Evolutionary conservation across 208 protist genomes (phyloP), one percentile per base, ranked within the genome.

Genomic region (Phytomonas sp.): DNA sequence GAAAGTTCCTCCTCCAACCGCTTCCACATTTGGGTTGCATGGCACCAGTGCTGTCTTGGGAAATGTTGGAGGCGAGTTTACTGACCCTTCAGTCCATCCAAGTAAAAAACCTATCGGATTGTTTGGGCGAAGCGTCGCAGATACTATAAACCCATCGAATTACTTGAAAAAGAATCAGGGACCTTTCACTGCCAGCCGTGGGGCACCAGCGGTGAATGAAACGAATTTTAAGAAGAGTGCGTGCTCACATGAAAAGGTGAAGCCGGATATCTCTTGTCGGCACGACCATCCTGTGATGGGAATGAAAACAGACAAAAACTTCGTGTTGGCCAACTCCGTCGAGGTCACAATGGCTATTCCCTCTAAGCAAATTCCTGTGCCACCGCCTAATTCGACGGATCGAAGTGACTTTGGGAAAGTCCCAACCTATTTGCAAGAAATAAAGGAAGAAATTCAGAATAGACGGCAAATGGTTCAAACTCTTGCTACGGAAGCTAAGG

Each of bases 261-360:
- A 95, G 73, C 74, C 79, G 32, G 81, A 89, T 63, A 80, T 97
- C 17, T 88, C 92, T 8, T 73, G 71, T 72, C 83, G 87, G 30
- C 62, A 87, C 53, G 94, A 98, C 56, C 85, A 81, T 62, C 96
- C 96, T 0, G 84, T 98, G 36, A 96, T 97, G 89, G 95, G 95
- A 0, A 72, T 98, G 13, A 94, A 85, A 56, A 95, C 92, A 1
- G 86, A 97, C 34, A 98, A 98, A 77, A 97, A 98, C 68, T 98
- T 91, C 73, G 91, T 98, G 11, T 82, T 97, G 20, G 87, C 88
- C 23, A 98, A 98, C 73, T 94, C 96, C 9, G 96, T 98, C 5
- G 95, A 98, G 61, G 96, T 87, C 71, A 91, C 94, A 69, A 68
- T 97, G 72, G 88, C 89, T 11, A 79, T 94, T 64, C 89, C 92